Conservation (phyloP, 2,329 filamentous ascomycete species). For the Colletotrichum liaoningense region DNA sequence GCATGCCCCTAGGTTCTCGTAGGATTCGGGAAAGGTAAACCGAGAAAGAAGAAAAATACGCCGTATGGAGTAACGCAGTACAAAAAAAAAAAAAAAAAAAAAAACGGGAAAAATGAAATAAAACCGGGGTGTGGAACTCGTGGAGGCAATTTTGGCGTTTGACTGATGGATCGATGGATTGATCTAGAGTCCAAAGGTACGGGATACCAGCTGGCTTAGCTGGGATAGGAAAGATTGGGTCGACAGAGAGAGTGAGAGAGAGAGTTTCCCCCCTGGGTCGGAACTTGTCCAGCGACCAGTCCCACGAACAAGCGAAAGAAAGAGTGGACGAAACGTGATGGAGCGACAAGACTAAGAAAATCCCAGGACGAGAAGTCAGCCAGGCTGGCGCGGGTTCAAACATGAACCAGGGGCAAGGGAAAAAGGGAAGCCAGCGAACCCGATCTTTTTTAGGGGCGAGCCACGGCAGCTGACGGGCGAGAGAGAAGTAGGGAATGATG, state of each 20-base stretch:
- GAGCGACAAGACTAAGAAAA: neutral
- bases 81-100: neutral
- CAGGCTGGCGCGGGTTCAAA: neutral
- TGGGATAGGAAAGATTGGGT: neutral
- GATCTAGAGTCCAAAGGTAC: neutral
- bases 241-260: too few species aligned
- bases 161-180: neutral
- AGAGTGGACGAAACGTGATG: neutral
- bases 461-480: neutral
- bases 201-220: too few species aligned
- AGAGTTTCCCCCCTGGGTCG: neutral
- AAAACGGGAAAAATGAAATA: neutral
- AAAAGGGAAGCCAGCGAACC: neutral
- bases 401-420: constrained; percentile 17
- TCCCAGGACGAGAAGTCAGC: neutral
- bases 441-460: constrained; percentile 1
- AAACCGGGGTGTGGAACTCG: neutral
- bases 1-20: neutral
- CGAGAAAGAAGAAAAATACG: neutral
- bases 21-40: neutral
- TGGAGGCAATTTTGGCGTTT: neutral
- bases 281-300: neutral
- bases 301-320: neutral
- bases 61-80: too few species aligned
- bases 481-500: neutral